Evolutionary conservation across 805 yeast species (phyloP).

Genomic region (Candida coquimbonensis): DNA sequence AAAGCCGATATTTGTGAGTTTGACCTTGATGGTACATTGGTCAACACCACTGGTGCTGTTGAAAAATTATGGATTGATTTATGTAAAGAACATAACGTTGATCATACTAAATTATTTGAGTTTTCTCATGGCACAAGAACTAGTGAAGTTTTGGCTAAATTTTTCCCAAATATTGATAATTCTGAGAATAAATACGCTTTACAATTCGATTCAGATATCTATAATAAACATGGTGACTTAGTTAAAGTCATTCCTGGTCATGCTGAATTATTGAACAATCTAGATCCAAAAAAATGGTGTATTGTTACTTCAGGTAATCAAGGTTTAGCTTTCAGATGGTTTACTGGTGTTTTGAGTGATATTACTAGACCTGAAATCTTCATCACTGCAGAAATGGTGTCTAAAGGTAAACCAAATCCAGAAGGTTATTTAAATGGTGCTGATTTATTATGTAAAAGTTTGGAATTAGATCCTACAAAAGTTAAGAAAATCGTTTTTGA

Average conservation of each 20-base stretch:
- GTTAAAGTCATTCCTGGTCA: slow-evolving; percentile 78
- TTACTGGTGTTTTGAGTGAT: slow-evolving; percentile 47
- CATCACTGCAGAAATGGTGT: slow-evolving; percentile 77
- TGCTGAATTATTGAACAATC: slow-evolving; percentile 47
- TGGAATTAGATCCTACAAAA: slow-evolving; percentile 28
- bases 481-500: slow-evolving; percentile 63
- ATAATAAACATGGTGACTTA: slow-evolving; percentile 62
- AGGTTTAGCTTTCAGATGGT: slow-evolving; percentile 75
- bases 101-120: slow-evolving; percentile 37
- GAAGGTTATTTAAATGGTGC: slow-evolving; percentile 52
- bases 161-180: slow-evolving; percentile 69
- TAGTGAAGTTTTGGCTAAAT: slow-evolving; percentile 64
- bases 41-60: slow-evolving; percentile 76
- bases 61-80: slow-evolving; percentile 77
- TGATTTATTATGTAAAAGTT: slow-evolving; percentile 40
- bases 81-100: slow-evolving; percentile 61
- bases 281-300: slow-evolving; percentile 61
- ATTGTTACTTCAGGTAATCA: slow-evolving; percentile 82
- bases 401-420: slow-evolving; percentile 82
- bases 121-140: slow-evolving; percentile 73
- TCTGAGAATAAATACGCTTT: slow-evolving; percentile 56
- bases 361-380: slow-evolving; percentile 62
- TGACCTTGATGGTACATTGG: slow-evolving; percentile 85
- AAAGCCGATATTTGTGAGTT: slow-evolving; percentile 37
- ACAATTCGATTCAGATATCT: slow-evolving; percentile 54